These are phyloP conservation scores for Exserohilum turcica DNA, from an alignment of 2,329 filamentous ascomycete species.

Conservation along the genomic window DNA sequence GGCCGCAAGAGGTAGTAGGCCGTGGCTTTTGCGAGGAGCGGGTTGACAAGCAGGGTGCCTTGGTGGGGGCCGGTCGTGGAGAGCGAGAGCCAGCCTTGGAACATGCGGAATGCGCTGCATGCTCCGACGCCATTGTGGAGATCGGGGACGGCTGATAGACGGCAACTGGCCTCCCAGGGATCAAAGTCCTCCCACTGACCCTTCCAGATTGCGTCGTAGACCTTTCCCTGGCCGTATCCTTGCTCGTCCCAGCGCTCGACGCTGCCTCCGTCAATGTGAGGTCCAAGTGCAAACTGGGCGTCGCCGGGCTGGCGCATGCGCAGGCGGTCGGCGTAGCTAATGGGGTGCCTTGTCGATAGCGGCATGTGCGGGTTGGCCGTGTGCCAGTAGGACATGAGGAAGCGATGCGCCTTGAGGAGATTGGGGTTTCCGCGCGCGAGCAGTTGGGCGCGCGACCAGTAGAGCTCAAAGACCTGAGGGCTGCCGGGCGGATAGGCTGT, in stretches of 20 bases:
- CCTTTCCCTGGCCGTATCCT: constrained; percentile 65
- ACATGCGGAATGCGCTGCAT: constrained; percentile 84
- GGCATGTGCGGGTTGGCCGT: constrained; percentile 49
- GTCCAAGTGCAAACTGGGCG: constrained; percentile 59
- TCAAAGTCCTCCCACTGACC: constrained; percentile 83
- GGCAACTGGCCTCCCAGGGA: constrained; percentile 75
- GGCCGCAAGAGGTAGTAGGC: constrained; percentile 82
- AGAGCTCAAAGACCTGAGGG: constrained; percentile 58
- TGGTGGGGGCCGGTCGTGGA: constrained; percentile 72
- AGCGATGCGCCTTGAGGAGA: constrained; percentile 53
- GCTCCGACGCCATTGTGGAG: constrained; percentile 81
- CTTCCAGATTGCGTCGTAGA: constrained; percentile 74
- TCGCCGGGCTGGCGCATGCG: constrained; percentile 62
- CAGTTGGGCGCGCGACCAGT: constrained; percentile 56
- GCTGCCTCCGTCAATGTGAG: constrained; percentile 60
- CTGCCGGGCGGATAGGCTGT: constrained; percentile 55
- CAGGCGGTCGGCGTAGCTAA: constrained; percentile 56
- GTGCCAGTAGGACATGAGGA: constrained; percentile 58
- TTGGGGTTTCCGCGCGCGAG: constrained; percentile 55
- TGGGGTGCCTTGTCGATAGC: constrained; percentile 54
- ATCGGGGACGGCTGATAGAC: constrained; percentile 72
- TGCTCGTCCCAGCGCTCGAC: constrained; percentile 61
- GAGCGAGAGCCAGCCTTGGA: constrained; percentile 88
- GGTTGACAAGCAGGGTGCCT: constrained; percentile 83
- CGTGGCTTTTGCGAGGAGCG: constrained; percentile 74